These are phyloP conservation scores for Rhizopogon roseolus DNA, from an alignment of 768 basidiomycete genomes.

Conservation along the genomic window DNA sequence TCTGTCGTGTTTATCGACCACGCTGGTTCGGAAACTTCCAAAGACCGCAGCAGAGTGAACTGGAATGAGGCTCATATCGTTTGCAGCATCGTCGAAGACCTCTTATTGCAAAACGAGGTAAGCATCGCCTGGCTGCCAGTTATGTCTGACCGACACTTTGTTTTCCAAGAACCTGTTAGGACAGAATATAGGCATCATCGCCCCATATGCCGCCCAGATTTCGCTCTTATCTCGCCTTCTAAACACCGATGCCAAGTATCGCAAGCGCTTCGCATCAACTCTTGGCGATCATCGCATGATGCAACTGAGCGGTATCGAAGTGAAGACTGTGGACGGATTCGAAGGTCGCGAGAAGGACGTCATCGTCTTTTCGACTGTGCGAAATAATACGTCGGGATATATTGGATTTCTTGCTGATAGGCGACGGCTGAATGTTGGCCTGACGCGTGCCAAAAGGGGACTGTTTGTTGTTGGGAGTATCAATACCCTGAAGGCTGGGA, in stretches of 20 bases:
- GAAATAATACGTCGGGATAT: slow-evolving; percentile 70
- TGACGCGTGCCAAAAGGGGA: slow-evolving; percentile 86
- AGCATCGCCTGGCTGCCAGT: slow-evolving; percentile 16
- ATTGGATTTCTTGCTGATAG: slow-evolving; percentile 90
- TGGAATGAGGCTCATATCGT: slow-evolving; percentile 74
- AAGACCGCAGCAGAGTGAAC: slow-evolving; percentile 75
- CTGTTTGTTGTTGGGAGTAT: slow-evolving; percentile 77
- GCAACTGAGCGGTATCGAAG: slow-evolving; percentile 67
- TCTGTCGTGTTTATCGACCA: slow-evolving; percentile 85
- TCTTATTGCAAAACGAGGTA: slow-evolving; percentile 71
- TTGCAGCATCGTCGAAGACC: slow-evolving; percentile 75
- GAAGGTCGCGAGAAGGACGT: slow-evolving; percentile 93
- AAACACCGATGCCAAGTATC: slow-evolving; percentile 47
- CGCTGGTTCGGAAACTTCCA: slow-evolving; percentile 56
- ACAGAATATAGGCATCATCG: slow-evolving; percentile 84
- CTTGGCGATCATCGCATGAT: slow-evolving; percentile 64
- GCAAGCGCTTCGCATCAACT: slow-evolving; percentile 47
- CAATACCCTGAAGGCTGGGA: slow-evolving; percentile 53
- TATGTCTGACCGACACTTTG: neutral
- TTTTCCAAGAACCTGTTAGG: slow-evolving; percentile 54
- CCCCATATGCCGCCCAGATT: slow-evolving; percentile 89
- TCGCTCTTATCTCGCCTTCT: slow-evolving; percentile 65
- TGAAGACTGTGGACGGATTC: slow-evolving; percentile 93
- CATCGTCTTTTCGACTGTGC: slow-evolving; percentile 87
- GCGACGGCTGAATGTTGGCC: slow-evolving; percentile 82